Conservation (phyloP, 2,329 filamentous ascomycete species). For the Phyllosticta capitalensis region DNA sequence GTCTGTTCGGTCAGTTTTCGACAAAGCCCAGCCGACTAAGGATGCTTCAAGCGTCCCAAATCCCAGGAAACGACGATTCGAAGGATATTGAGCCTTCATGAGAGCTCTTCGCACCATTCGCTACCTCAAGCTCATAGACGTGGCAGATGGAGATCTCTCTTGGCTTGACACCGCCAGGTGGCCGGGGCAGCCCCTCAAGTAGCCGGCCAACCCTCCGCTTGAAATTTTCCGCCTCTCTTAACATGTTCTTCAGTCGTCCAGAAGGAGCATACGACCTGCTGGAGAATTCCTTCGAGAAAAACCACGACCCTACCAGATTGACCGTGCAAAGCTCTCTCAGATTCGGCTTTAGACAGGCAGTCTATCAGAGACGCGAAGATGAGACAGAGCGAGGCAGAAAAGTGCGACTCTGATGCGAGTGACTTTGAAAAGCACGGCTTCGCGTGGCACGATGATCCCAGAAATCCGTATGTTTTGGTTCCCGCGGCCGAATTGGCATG, state of each 20-base stretch:
- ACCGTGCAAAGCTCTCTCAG: not conserved
- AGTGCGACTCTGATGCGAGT: not conserved
- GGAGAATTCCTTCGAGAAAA: not conserved
- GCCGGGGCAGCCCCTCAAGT: not conserved
- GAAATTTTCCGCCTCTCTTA: not conserved
- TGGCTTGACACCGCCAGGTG: not conserved
- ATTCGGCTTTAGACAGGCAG: not conserved
- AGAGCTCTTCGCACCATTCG: not conserved
- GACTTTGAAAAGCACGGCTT: not conserved
- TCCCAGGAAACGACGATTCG: not conserved
- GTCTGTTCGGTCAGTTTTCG: not conserved
- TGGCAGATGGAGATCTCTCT: not conserved
- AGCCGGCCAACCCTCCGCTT: not conserved
- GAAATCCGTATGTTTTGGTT: not conserved
- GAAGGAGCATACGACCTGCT: not conserved
- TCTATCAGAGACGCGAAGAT: not conserved
- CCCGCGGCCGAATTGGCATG: not conserved
- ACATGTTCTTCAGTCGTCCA: not conserved
- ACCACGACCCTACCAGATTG: not conserved
- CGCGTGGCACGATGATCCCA: not conserved
- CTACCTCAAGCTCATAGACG: not conserved
- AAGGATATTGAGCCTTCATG: not conserved
- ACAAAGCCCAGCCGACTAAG: not conserved
- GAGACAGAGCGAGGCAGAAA: not conserved
- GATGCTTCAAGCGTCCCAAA: not conserved